These are phyloP conservation scores for Penicillium janthinellum DNA, from an alignment of 2,329 filamentous ascomycete genomes.

Conservation along the genomic window DNA sequence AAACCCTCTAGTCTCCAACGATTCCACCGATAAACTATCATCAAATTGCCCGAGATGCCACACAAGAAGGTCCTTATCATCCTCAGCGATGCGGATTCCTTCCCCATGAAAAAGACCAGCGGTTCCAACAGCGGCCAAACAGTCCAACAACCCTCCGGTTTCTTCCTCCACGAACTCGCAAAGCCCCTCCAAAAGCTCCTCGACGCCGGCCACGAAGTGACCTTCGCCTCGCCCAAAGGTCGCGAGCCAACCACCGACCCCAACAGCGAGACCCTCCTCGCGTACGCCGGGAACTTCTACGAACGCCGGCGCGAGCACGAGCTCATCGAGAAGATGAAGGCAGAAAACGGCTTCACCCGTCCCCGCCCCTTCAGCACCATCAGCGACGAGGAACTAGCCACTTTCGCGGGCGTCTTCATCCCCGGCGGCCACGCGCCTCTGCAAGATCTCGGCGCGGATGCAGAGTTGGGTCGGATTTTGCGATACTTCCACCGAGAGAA, in stretches of 20 bases:
- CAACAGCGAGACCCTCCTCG: constrained; percentile 44
- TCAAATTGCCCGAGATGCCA: constrained; percentile 16
- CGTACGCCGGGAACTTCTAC: constrained; percentile 52
- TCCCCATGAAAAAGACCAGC: constrained; percentile 38
- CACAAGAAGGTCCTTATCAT: constrained; percentile 49
- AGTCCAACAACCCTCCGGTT: constrained; percentile 36
- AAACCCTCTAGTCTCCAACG: background rate
- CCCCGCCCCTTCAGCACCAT: constrained; percentile 45
- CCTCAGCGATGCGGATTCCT: constrained; percentile 46
- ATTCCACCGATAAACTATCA: too few relatives aligned
- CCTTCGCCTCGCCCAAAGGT: constrained; percentile 50
- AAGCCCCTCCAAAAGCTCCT: constrained; percentile 43
- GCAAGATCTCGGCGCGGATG: constrained; percentile 44
- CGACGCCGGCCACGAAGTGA: constrained; percentile 45
- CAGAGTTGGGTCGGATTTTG: constrained; percentile 48
- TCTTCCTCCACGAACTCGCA: constrained; percentile 45
- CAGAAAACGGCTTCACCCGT: constrained; percentile 46
- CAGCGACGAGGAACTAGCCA: constrained; percentile 42
- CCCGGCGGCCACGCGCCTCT: constrained; percentile 51
- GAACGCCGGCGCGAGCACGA: constrained; percentile 45
- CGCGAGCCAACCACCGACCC: constrained; percentile 47
- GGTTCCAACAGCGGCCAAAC: constrained; percentile 26
- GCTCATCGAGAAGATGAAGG: constrained; percentile 49
- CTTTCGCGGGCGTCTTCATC: constrained; percentile 48
- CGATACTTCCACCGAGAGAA: constrained; percentile 43